Evolutionary conservation across 2,329 filamentous ascomycete genomes (phyloP), one percentile per base, ranked within the genome.

Genomic region (Colletotrichum neosansevieriae): DNA sequence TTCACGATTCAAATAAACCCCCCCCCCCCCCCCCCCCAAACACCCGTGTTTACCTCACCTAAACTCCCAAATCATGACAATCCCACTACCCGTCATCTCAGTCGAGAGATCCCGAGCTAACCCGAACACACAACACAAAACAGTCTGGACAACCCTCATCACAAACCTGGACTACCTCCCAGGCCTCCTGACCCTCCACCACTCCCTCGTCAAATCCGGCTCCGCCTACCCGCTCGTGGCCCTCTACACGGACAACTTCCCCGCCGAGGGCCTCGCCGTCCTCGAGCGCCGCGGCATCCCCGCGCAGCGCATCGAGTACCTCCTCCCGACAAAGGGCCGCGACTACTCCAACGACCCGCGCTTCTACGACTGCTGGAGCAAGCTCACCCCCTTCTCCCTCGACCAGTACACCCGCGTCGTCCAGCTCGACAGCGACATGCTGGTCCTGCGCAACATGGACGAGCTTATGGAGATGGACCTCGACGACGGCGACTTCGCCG

Each of bases 331-430:
- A 2, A 79, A 84, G 38, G 90, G 89, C 69, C 81, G 80, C 71
- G 90, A 92, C 80, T 97, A 89, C 82, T 86, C 83, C 74, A 87
- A 92, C 70, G 94, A 97, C 79, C 90, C 91, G 57, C 90, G 94
- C 73, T 97, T 97, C 85, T 91, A 93, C 80, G 93, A 97, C 79
- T 94, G 91, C 84, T 97, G 94, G 93, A 92, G 87, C 79, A 97
- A 97, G 81, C 87, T 97, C 32, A 88, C 90, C 15, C 89, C 92
- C 6, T 97, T 97, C 78, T 89, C 88, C 21, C 84, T 97, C 36
- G 85, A 85, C 17, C 89, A 94, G 77, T 97, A 94, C 80, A 85
- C 90, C 29, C 88, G 94, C 45, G 88, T 97, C 38, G 92, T 97
- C 40, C 92, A 94, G 80, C 85, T 97, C 62, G 94, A 97, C 80